These are phyloP conservation scores for Paramecium biaurelia DNA, from an alignment of 73 alveolate genomes.

Conservation along the genomic window DNA sequence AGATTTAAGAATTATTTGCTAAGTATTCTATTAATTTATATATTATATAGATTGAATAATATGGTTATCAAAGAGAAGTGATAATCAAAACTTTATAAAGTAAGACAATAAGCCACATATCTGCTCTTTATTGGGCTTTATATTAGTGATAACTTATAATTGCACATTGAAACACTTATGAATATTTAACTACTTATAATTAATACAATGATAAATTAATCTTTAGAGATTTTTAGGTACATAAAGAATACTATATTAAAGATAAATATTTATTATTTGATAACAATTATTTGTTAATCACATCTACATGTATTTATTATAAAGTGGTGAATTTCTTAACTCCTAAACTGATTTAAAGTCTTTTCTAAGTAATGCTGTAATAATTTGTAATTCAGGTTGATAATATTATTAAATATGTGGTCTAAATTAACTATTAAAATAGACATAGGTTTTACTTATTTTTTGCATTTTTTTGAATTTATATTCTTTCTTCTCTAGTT, in stretches of 20 bases:
- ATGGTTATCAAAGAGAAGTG: slow-evolving; percentile 55
- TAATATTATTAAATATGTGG: background rate
- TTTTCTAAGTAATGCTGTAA: background rate
- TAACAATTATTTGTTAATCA: background rate
- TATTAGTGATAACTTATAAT: background rate
- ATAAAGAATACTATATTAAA: background rate
- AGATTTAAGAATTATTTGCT: background rate
- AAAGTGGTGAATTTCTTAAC: background rate
- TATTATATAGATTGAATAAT: slow-evolving; percentile 42
- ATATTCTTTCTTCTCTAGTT: background rate
- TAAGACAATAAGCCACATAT: slow-evolving; percentile 44
- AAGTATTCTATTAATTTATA: background rate
- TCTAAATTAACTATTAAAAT: background rate
- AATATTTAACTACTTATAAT: background rate
- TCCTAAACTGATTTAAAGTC: background rate
- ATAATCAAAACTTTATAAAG: slow-evolving; percentile 44
- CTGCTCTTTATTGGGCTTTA: slow-evolving; percentile 44
- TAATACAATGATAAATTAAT: too few species aligned
- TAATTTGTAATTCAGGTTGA: background rate
- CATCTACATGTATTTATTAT: background rate
- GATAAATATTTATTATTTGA: background rate
- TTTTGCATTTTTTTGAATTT: background rate
- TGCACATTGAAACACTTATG: background rate
- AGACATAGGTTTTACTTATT: background rate
- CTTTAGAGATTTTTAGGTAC: background rate